Base-by-base conservation (phyloP, 129 eudicot genomes). In the Smallanthus sonchifolius region DNA sequence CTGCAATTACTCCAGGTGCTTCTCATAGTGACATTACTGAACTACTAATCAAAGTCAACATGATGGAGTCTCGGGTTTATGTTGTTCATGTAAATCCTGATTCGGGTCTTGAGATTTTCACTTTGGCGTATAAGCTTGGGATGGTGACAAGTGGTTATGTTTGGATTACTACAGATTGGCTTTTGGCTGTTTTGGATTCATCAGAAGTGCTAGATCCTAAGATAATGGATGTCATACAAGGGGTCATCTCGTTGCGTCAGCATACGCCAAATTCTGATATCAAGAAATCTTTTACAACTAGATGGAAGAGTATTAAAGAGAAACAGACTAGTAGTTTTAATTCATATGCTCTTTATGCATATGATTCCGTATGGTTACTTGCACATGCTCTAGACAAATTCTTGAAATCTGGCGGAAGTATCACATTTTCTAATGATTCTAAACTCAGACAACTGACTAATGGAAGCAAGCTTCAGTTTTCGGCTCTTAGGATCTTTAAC, bases 101-200 rank as follows among this genome's bases (percentile, higher is more conserved):
- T 82, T 75, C 95, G 6, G 97, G 97, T 43, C 83, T 88, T 19
- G 67, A 70, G 10, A 68, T 91, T 37, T 88, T 91, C 38, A 17
- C 81, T 19, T 76, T 77, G 20, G 97, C 95, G 43, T 83, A 84
- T 34, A 44, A 72, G 72, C 89, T 91, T 30, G 92, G 88, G 54
- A 88, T 91, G 97, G 79, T 91, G 92, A 54, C 64, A 34, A 65
- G 6, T 63, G 88, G 95, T 44, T 91, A 88, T 79, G 92, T 88
- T 56, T 91, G 97, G 97, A 91, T 91, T 74, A 83, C 97, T 61
- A 88, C 92, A 0, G 96, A 91, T 70, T 91, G 97, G 97, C 97
- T 91, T 77, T 68, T 87, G 34, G 70, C 97, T 10, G 78, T 83
- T 57, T 61, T 91, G 40, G 97, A 91, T 77, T 78, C 83, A 19